Base-by-base conservation (phyloP, 2,329 filamentous ascomycete species). In the Fusarium penzigii region DNA sequence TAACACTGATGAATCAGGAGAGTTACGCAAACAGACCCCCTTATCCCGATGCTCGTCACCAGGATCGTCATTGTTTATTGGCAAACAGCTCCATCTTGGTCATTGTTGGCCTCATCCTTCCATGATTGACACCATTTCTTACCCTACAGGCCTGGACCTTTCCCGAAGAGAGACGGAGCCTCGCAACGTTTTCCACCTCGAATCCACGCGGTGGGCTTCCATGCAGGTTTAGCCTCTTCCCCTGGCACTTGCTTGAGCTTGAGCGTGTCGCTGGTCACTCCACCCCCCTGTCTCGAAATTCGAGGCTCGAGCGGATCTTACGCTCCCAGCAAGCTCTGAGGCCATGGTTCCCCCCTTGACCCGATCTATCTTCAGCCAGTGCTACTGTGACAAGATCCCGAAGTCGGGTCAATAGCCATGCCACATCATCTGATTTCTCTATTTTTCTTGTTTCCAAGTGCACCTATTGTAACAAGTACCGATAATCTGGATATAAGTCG, bases 181-280 rank as follows among this genome's bases (percentile, higher is more conserved):
- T n/a, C 17, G 16, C 13, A 38, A n/a, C 6, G 29, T 43, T 44
- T 39, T 42, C 45, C 42, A 44, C 59, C 51, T 52, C 51, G 51
- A 57, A 52, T 46, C 61, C 61, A 64, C 57, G 57, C 61, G 61
- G 59, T 61, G 57, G 52, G 49, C 52, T 58, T 64, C 61, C 53
- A 52, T 58, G 61, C 59, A 61, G 51, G 59, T 55, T 51, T 64
- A 64, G 59, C 52, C 51, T 38, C 41, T 52, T 48, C 60, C 59
- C 59, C 63, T 62, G 57, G 59, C 46, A 60, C 55, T 40, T n/a
- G 39, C 63, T 62, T 55, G 59, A 46, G 59, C 55, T 40, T n/a
- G 39, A 40, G 17, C 39, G 39, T 16, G 20, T 25, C 20, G 20
- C 20, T 25, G 20, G 20, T 25, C 20, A 25, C n/a, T 20, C 39